Base-by-base conservation (phyloP, 768 basidiomycete species). In the Paxillus involutus region DNA sequence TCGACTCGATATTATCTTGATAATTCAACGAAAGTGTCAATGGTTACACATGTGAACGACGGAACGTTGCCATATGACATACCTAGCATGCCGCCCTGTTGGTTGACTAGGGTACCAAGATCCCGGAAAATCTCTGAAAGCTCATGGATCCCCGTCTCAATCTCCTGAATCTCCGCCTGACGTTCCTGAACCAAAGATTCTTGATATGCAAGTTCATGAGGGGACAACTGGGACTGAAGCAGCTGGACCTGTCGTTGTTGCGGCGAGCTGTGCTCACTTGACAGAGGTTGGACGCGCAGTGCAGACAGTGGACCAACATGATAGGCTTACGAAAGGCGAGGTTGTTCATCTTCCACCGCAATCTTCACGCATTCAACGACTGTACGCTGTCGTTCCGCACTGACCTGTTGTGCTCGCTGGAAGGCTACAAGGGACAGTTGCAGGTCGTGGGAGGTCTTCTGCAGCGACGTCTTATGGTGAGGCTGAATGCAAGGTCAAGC, bases 71-170 rank as follows among this genome's bases (percentile, higher is more conserved):
- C 32, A 8, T 19, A 6, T 12, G 17, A 74, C 87, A 47, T 59
- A 96, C 96, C 95, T 49, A 99, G 75, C 90, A 98, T 92, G 47
- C 84, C 83, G 12, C 95, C 95, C 69, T 99, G 97, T 67, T 98
- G 92, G 55, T 86, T 84, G 1, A 99, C 95, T 43, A 99, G 78
- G 16, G 94, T 95, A 43, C 95, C 96, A 44, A 99, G 75, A 72
- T 98, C 95, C 47, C 91, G 84, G 80, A 99, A 98, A 65, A 99
- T 98, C 72, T 98, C 93, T 24, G 91, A 83, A 43, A 99, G 73
- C 70, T 99, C 96, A 63, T 96, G 93, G 51, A 99, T 98, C 7
- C 97, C 96, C 8, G 84, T 86, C 71, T 99, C 97, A 49, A 99
- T 99, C 67, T 98, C 94, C 47, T 90, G 84, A 51, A 98, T 98